Percentiles rank a stretch among this genome's conserved stretches.
Evolutionary conservation across 345 rosid genomes (phyloP).

Genomic region (Fremontodendron californicum): DNA sequence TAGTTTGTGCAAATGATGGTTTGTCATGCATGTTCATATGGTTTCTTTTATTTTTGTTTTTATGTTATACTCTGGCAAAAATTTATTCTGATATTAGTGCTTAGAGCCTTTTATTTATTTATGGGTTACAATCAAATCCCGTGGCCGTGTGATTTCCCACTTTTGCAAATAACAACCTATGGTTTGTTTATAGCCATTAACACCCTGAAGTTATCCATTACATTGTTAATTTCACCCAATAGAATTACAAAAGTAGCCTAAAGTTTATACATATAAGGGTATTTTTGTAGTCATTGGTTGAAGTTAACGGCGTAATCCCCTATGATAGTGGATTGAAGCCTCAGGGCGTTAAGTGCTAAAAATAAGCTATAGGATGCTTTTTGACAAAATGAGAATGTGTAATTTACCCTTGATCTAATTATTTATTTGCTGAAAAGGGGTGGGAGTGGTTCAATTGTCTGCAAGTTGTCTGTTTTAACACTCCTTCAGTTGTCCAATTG

Average conservation of each 20-base stretch:
- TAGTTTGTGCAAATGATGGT: neutral
- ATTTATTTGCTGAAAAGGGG: too few species aligned
- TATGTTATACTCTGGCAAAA: neutral
- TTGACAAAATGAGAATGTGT: too few species aligned
- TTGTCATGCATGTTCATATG: neutral
- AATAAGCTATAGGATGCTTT: too few species aligned
- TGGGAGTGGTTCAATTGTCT: neutral
- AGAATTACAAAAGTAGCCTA: neutral
- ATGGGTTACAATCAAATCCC: neutral
- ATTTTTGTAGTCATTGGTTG: too few species aligned
- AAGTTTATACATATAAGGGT: too few species aligned
- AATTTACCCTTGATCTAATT: too few species aligned
- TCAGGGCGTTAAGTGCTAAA: too few species aligned
- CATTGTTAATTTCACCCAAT: neutral
- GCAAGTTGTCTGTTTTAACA: neutral
- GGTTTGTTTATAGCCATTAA: neutral
- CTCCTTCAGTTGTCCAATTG: neutral
- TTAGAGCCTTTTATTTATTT: neutral
- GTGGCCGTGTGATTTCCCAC: neutral
- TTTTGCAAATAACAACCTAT: neutral
- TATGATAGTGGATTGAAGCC: too few species aligned
- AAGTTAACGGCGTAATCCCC: too few species aligned
- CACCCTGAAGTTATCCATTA: neutral
- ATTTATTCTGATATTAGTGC: neutral
- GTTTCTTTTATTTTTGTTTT: neutral